Percentiles rank a stretch among this genome's conserved stretches.
Evolutionary conservation across 306 rosid species (phyloP).

Genomic region (Carpinus viminea): DNA sequence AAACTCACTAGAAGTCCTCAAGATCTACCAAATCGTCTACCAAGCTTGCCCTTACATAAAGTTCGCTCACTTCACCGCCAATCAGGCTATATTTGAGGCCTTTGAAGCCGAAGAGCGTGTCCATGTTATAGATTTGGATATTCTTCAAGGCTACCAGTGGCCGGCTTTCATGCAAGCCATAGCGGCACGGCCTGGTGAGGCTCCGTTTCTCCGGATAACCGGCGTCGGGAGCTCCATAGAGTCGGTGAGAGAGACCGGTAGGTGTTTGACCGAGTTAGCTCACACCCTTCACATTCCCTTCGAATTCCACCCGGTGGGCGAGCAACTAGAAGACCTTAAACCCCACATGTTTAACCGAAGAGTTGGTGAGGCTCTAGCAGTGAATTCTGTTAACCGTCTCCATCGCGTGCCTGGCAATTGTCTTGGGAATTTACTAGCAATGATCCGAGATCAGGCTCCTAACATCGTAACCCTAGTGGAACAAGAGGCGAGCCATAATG

Average conservation of each 20-base stretch:
- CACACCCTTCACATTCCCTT: conserved; percentile 84
- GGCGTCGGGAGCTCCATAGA: conserved; percentile 57
- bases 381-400: conserved; percentile 71
- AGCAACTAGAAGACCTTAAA: conserved; percentile 63
- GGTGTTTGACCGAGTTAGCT: conserved; percentile 64
- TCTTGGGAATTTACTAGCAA: conserved; percentile 55
- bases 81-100: conserved; percentile 90
- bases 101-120: conserved; percentile 82
- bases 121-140: conserved; percentile 81
- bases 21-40: conserved; percentile 81
- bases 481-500: conserved; percentile 90
- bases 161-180: conserved; percentile 95
- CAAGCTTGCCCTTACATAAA: conserved; percentile 93
- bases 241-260: conserved; percentile 61
- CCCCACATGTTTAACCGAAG: conserved; percentile 82
- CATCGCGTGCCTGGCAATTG: conserved; percentile 60
- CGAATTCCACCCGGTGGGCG: conserved; percentile 77
- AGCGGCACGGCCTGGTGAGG: conserved; percentile 59
- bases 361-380: conserved; percentile 82
- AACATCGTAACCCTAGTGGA: conserved; percentile 75
- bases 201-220: conserved; percentile 70
- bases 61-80: conserved; percentile 90
- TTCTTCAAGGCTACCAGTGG: conserved; percentile 93
- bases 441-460: conserved; percentile 87
- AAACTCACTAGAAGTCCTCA: conserved; percentile 76